phyloP scores from a whole-genome alignment of 306 rosid genomes.

The Luffa acutangula region DNA sequence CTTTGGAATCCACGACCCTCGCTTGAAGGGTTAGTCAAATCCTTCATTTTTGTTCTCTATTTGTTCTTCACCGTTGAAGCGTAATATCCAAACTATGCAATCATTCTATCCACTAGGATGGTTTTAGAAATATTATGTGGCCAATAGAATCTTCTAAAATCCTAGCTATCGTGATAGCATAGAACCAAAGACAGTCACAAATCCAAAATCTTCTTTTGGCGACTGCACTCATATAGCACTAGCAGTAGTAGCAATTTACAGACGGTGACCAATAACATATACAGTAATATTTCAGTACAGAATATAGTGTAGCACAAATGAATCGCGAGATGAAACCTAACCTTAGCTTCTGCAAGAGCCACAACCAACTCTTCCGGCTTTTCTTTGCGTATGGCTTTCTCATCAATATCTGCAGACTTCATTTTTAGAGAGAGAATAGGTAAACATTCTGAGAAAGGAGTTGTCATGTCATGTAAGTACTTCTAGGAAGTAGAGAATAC shows the following conservation, averaged over 20 bases:
- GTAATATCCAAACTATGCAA: background rate
- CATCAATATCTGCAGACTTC: conserved; percentile 92
- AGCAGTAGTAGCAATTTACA: background rate
- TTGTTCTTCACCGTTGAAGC: background rate
- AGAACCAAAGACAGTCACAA: background rate
- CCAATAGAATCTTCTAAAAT: background rate
- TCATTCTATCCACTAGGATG: background rate
- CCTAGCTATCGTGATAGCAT: background rate
- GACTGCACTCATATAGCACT: background rate
- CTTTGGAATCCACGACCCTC: background rate
- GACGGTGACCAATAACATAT: background rate
- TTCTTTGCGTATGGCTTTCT: conserved; percentile 73
- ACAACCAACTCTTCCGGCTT: conserved; percentile 78
- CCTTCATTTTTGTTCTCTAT: background rate
- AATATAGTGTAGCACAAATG: conserved; percentile 4
- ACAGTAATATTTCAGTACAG: background rate
- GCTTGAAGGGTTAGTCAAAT: background rate
- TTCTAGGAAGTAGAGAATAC: conserved; percentile 9
- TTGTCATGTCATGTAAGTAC: background rate
- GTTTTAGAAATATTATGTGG: background rate
- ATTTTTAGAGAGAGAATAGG: background rate
- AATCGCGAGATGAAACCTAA: conserved; percentile 7
- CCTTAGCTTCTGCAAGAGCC: conserved; percentile 96
- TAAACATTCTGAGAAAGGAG: background rate
- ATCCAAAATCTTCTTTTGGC: background rate